Conservation (phyloP, 768 basidiomycete genomes). For the Lactarius deliciosus region DNA sequence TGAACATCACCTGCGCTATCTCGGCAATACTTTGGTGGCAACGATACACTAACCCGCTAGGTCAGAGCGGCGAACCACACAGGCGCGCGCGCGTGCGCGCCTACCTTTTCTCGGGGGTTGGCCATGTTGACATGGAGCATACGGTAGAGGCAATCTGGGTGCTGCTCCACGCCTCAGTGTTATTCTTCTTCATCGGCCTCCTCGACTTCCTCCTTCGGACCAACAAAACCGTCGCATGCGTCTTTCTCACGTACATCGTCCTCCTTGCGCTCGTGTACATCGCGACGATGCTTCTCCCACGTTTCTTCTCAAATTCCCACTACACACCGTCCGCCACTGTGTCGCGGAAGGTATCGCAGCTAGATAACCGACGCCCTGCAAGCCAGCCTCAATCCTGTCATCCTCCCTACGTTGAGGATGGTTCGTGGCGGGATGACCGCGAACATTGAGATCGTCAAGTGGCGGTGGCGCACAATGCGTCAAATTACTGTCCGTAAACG, state of each 20-base stretch:
- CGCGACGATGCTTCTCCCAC: neutral
- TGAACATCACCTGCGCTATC: neutral
- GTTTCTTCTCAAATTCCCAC: neutral
- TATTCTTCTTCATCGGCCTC: conserved; percentile 8
- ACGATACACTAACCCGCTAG: neutral
- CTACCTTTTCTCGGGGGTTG: neutral
- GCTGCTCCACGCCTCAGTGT: neutral
- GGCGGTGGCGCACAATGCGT: neutral
- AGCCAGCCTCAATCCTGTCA: neutral
- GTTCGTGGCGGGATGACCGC: neutral
- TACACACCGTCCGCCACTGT: neutral
- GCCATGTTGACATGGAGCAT: neutral
- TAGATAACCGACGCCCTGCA: neutral
- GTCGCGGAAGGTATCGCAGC: neutral
- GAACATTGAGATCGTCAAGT: neutral
- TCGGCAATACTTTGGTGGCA: neutral
- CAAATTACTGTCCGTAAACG: neutral
- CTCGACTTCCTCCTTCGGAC: conserved; percentile 10
- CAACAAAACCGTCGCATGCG: neutral
- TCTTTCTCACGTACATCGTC: neutral
- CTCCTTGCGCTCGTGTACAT: neutral
- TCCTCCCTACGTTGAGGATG: neutral
- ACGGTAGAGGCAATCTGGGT: neutral
- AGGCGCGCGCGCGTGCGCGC: neutral
- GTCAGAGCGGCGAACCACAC: neutral